These are phyloP conservation scores for Pseudozyma tsukubaensis DNA, from an alignment of 1,284 basidiomycete species.

Conservation along the genomic window DNA sequence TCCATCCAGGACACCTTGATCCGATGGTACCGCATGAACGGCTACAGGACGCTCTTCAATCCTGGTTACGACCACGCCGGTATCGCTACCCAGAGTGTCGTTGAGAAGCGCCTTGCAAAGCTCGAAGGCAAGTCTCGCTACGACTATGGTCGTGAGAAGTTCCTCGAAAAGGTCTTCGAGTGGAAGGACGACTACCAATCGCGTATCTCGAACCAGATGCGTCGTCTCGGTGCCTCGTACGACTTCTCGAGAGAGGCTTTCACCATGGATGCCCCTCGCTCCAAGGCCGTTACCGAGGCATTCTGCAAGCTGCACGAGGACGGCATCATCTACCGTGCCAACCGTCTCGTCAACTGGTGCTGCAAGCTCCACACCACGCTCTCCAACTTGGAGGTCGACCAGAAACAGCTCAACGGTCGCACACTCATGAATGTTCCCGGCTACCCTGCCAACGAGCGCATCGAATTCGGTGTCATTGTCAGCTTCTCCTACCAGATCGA, in stretches of 20 bases:
- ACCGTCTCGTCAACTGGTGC: slow-evolving; percentile 99
- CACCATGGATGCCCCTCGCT: slow-evolving; percentile 82
- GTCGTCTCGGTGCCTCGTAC: slow-evolving; percentile 89
- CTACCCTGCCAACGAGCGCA: slow-evolving; percentile 91
- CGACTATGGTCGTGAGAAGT: slow-evolving; percentile 92
- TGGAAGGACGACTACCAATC: slow-evolving; percentile 98
- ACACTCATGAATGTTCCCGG: slow-evolving; percentile 92
- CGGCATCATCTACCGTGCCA: slow-evolving; percentile 93
- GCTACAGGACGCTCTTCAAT: slow-evolving; percentile 88
- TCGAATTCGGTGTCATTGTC: slow-evolving; percentile 97
- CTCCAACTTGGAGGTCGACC: slow-evolving; percentile 97
- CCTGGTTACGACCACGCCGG: slow-evolving; percentile 99
- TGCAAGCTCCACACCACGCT: slow-evolving; percentile 93
- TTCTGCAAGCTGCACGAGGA: slow-evolving; percentile 94
- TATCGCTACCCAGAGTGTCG: slow-evolving; percentile 97
- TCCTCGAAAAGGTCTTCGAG: slow-evolving; percentile 89
- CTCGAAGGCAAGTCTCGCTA: slow-evolving; percentile 85
- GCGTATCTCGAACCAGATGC: slow-evolving; percentile 89
- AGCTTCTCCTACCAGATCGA: slow-evolving; percentile 95
- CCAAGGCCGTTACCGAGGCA: slow-evolving; percentile 86
- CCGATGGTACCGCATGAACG: slow-evolving; percentile 77
- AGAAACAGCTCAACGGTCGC: slow-evolving; percentile 88
- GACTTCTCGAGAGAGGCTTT: slow-evolving; percentile 95
- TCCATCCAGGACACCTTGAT: slow-evolving; percentile 85
- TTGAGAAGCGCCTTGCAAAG: slow-evolving; percentile 92